Evolutionary conservation across 352 stramenopile species (phyloP).

Genomic region (Pythium angustatum): DNA sequence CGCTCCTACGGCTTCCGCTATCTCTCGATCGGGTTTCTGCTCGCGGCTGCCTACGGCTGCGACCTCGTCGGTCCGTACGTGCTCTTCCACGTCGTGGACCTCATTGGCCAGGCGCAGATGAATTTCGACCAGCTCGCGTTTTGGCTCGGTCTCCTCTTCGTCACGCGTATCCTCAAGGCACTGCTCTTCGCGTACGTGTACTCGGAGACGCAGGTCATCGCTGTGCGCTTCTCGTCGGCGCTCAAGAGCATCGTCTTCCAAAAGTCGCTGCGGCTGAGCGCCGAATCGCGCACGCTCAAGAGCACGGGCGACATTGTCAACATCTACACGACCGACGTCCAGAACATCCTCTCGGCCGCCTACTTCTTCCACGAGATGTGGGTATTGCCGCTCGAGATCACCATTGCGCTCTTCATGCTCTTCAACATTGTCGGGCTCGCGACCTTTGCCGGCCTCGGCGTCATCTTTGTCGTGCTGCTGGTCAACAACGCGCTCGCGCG

Average conservation of each 20-base stretch:
- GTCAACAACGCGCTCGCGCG: slow-evolving; percentile 47
- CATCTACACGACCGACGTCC: slow-evolving; percentile 65
- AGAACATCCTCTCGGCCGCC: slow-evolving; percentile 55
- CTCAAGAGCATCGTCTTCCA: slow-evolving; percentile 78
- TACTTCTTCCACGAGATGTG: slow-evolving; percentile 79
- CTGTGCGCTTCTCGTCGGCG: slow-evolving; percentile 59
- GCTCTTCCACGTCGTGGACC: slow-evolving; percentile 57
- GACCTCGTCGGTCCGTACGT: slow-evolving; percentile 63
- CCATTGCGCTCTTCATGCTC: slow-evolving; percentile 49
- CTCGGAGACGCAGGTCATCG: slow-evolving; percentile 60
- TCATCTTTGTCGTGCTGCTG: slow-evolving; percentile 43
- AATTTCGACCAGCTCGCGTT: slow-evolving; percentile 39
- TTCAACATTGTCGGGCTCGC: slow-evolving; percentile 53
- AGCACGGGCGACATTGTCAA: slow-evolving; percentile 50
- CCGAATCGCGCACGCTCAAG: slow-evolving; percentile 34
- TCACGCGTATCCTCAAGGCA: slow-evolving; percentile 61
- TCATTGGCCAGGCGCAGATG: slow-evolving; percentile 41
- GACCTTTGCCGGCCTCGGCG: slow-evolving; percentile 40
- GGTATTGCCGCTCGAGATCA: slow-evolving; percentile 54
- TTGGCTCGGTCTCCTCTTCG: slow-evolving; percentile 65
- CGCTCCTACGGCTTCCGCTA: slow-evolving; percentile 53
- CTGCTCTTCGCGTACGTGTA: slow-evolving; percentile 66
- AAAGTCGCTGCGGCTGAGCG: slow-evolving; percentile 57
- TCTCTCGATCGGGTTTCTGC: slow-evolving; percentile 42
- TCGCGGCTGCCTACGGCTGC: slow-evolving; percentile 46